Percentiles rank a stretch among this genome's conserved stretches.
phyloP scores from a whole-genome alignment of 1,284 basidiomycete genomes.

The Cryptococcus sp. region DNA sequence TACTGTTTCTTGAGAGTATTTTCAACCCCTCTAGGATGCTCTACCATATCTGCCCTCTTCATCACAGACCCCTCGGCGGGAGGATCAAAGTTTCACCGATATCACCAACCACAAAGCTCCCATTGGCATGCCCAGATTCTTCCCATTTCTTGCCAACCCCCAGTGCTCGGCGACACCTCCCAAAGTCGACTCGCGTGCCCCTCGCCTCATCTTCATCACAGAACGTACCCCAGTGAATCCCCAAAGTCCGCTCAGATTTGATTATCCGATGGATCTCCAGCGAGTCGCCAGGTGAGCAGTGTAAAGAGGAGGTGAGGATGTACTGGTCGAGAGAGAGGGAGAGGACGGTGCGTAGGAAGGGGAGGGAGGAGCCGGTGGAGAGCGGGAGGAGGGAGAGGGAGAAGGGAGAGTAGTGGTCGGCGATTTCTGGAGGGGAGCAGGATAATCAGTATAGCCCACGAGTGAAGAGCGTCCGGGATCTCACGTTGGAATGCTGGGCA shows the following conservation, averaged over 20 bases:
- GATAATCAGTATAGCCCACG: neutral
- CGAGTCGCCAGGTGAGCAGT: slow-evolving; percentile 47
- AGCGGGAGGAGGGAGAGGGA: slow-evolving; percentile 43
- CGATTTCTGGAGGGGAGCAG: slow-evolving; percentile 36
- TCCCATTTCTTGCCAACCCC: slow-evolving; percentile 35
- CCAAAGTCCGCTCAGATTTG: slow-evolving; percentile 33
- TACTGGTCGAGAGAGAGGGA: slow-evolving; percentile 49
- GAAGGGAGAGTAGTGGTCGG: slow-evolving; percentile 42
- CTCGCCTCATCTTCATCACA: slow-evolving; percentile 46
- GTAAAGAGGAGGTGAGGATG: slow-evolving; percentile 46
- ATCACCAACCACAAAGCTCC: slow-evolving; percentile 43
- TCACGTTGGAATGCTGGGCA: slow-evolving; percentile 48
- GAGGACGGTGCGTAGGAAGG: slow-evolving; percentile 46
- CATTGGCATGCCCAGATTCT: slow-evolving; percentile 16
- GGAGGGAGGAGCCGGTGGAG: slow-evolving; percentile 46
- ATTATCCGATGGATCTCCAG: slow-evolving; percentile 43
- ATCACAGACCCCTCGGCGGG: slow-evolving; percentile 7
- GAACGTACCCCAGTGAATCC: slow-evolving; percentile 51
- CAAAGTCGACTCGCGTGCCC: slow-evolving; percentile 48
- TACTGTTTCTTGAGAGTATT: neutral
- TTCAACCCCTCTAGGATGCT: neutral
- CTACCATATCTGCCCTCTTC: neutral
- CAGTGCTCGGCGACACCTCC: slow-evolving; percentile 28
- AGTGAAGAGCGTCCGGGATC: neutral
- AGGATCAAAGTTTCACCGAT: slow-evolving; percentile 44